Evolutionary conservation across 2,329 filamentous ascomycete genomes (phyloP).

Genomic region (Diaporthe sp.): DNA sequence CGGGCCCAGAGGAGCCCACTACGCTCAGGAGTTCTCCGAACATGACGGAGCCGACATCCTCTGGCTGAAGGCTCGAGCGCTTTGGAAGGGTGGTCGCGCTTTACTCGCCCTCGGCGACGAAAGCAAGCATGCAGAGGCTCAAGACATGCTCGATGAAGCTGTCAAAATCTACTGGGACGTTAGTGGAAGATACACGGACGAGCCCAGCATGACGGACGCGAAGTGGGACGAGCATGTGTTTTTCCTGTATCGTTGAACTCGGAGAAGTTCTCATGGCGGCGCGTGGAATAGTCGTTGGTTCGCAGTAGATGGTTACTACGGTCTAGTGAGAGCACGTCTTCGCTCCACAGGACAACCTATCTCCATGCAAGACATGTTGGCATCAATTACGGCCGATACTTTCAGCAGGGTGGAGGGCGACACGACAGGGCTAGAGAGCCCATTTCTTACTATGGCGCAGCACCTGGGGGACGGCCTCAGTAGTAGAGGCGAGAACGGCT

Average conservation of each 20-base stretch:
- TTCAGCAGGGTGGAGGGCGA: conserved; percentile 74
- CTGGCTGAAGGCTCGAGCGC: background rate
- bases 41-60: background rate
- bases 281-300: too few species aligned
- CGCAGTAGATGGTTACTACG: too few species aligned
- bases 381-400: conserved; percentile 89
- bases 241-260: background rate
- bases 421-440: background rate
- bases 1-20: background rate
- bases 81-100: too few species aligned
- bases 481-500: too few species aligned
- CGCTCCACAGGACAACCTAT: too few species aligned
- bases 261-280: too few species aligned
- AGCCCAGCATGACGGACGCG: background rate
- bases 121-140: too few species aligned
- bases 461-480: too few species aligned
- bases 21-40: background rate
- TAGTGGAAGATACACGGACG: too few species aligned
- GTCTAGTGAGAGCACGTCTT: too few species aligned
- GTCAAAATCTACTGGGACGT: background rate
- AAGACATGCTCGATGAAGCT: background rate
- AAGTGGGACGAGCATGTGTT: background rate
- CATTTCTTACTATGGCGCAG: too few species aligned
- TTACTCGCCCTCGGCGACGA: too few species aligned
- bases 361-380: conserved; percentile 83